A percentile compares a stretch with the other conserved stretches of the same genome.
Conservation (phyloP, 352 stramenopile genomes). For the Globisporangium mamillatum region DNA sequence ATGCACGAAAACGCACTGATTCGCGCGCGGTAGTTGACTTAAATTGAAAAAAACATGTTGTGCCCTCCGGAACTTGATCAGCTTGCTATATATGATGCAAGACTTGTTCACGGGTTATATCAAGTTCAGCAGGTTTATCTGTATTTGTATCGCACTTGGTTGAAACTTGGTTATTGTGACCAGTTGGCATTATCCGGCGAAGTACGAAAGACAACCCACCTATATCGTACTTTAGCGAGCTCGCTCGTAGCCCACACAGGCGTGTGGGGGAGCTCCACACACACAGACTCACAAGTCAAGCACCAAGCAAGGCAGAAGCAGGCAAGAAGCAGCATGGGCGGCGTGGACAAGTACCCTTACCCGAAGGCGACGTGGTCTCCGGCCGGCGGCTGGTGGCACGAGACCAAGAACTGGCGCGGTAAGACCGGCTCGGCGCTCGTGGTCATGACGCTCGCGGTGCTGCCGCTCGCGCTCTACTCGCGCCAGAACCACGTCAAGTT, state of each 20-base stretch:
- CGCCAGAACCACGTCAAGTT: constrained; percentile 69
- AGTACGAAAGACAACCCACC: background rate
- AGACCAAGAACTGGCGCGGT: constrained; percentile 82
- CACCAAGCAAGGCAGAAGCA: constrained; percentile 11
- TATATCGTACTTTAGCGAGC: background rate
- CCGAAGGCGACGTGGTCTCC: constrained; percentile 87
- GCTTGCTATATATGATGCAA: too few relatives aligned
- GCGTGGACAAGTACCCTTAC: constrained; percentile 81
- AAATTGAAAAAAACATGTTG: too few relatives aligned
- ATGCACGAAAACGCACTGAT: too few relatives aligned
- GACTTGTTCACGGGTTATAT: too few relatives aligned
- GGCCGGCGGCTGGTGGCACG: constrained; percentile 80
- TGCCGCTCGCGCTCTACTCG: constrained; percentile 63
- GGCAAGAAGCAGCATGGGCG: constrained; percentile 49
- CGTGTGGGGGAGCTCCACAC: background rate
- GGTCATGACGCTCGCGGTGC: constrained; percentile 40
- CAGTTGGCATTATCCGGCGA: background rate
- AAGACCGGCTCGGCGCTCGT: constrained; percentile 65
- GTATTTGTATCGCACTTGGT: too few relatives aligned
- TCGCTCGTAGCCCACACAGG: background rate
- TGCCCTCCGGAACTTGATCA: too few relatives aligned
- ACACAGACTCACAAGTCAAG: background rate
- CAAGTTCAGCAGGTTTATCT: too few relatives aligned
- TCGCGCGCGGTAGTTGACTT: too few relatives aligned
- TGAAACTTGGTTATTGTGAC: too few relatives aligned